Evolutionary conservation across 1,284 basidiomycete species (phyloP).

Genomic region (Ceratobasidium sp.): DNA sequence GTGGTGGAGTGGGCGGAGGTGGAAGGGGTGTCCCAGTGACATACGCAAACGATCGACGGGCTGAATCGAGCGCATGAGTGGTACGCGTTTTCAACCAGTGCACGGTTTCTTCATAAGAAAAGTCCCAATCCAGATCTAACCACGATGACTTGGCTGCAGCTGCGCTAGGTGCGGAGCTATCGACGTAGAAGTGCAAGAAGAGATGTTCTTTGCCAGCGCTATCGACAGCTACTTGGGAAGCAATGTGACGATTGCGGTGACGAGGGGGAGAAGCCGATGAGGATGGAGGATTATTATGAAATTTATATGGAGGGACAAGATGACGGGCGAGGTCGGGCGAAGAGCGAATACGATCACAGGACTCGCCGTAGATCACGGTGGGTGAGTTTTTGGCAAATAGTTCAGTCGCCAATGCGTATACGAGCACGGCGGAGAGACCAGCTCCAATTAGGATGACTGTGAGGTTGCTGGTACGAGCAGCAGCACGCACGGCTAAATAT

Average conservation of each 20-base stretch:
- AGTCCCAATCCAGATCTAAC: conserved; percentile 29
- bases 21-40: conserved; percentile 69
- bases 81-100: conserved; percentile 33
- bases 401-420: conserved; percentile 68
- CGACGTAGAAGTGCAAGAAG: conserved; percentile 80
- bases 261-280: conserved; percentile 76
- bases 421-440: conserved; percentile 80
- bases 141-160: conserved; percentile 12
- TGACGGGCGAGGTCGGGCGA: conserved; percentile 78
- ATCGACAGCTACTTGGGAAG: conserved; percentile 78
- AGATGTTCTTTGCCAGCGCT: conserved; percentile 80
- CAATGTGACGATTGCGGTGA: conserved; percentile 82
- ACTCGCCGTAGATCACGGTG: conserved; percentile 87
- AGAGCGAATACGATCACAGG: conserved; percentile 84
- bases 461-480: conserved; percentile 83
- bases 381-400: conserved; percentile 94
- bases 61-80: conserved; percentile 29
- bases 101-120: conserved; percentile 40
- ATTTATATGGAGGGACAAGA: conserved; percentile 72
- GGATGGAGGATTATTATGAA: conserved; percentile 83
- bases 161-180: conserved; percentile 16
- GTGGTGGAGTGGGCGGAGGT: conserved; percentile 45
- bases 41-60: conserved; percentile 70
- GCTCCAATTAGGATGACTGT: conserved; percentile 87
- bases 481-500: conserved; percentile 77